These are phyloP conservation scores for Begonia fuchsioides DNA, from an alignment of 306 rosid species.

Conservation along the genomic window DNA sequence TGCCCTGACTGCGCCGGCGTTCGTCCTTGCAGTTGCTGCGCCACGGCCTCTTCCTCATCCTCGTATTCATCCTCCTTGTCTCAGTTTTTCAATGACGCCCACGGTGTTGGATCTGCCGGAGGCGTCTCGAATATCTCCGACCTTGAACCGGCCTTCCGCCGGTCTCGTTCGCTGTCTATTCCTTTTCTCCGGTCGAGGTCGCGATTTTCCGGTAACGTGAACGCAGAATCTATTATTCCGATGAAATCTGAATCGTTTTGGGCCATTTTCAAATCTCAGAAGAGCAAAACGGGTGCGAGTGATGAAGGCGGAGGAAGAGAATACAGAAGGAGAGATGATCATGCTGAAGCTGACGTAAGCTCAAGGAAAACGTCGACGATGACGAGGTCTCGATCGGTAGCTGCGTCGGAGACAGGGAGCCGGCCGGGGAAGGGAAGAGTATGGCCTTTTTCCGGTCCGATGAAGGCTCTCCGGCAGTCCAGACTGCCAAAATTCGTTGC, in stretches of 20 bases:
- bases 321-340: conserved; percentile 10
- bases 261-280: conserved; percentile 47
- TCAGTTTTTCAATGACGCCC: conserved; percentile 4
- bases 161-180: conserved; percentile 71
- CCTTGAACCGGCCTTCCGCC: conserved; percentile 52
- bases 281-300: conserved; percentile 14
- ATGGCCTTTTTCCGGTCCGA: conserved; percentile 86
- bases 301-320: conserved; percentile 19
- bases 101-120: conserved; percentile 21
- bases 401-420: conserved; percentile 23
- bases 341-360: conserved; percentile 16
- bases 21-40: conserved; percentile 73
- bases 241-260: conserved; percentile 53
- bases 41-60: conserved; percentile 8
- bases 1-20: conserved; percentile 87
- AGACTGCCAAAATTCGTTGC: conserved; percentile 43
- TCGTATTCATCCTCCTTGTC: conserved; percentile 37
- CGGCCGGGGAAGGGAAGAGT: conserved; percentile 36
- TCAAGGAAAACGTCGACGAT: conserved; percentile 31
- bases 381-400: conserved; percentile 73
- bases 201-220: conserved; percentile 32
- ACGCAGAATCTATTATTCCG: conserved; percentile 7
- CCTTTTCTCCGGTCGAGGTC: conserved; percentile 81
- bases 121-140: conserved; percentile 44
- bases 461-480: conserved; percentile 69